These are phyloP conservation scores for Dactylella cylindrospora DNA, from an alignment of 2,329 filamentous ascomycete species.

Conservation along the genomic window DNA sequence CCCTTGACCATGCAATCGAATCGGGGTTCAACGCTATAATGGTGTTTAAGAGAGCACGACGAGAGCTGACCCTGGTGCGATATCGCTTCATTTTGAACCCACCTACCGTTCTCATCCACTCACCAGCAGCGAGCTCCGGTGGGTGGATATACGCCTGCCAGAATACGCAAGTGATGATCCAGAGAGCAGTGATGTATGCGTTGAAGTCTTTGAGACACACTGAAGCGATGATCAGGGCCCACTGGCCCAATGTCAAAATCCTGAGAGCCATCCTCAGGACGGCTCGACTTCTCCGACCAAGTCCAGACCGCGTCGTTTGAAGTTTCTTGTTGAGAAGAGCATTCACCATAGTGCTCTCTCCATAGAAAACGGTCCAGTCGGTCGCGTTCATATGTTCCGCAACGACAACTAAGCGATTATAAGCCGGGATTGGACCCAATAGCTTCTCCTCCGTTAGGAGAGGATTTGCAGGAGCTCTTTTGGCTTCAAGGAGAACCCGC, in stretches of 20 bases:
- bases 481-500: conserved; percentile 16
- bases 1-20: conserved; percentile 21
- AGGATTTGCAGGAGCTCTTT: conserved; percentile 6
- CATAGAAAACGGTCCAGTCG: conserved; percentile 34
- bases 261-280: conserved; percentile 13
- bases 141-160: conserved; percentile 14
- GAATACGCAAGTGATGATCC: conserved; percentile 31
- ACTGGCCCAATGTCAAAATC: conserved; percentile 15
- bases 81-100: conserved; percentile 29
- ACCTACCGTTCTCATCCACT: conserved; percentile 28
- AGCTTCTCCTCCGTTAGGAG: too few relatives aligned
- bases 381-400: conserved; percentile 38
- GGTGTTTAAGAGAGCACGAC: conserved; percentile 22
- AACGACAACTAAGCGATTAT: conserved; percentile 23
- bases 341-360: conserved; percentile 33
- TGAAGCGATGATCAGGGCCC: conserved; percentile 27
- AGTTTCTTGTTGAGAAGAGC: conserved; percentile 34
- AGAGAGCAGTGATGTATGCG: conserved; percentile 22
- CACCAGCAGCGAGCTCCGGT: conserved; percentile 6
- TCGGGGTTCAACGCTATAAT: conserved; percentile 32
- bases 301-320: conserved; percentile 10
- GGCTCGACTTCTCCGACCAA: neutral
- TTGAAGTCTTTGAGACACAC: conserved; percentile 22
- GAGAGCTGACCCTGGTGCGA: conserved; percentile 17
- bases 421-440: too few relatives aligned